Conservation (phyloP, 1,284 basidiomycete species). For the Ganoderma meredithae region DNA sequence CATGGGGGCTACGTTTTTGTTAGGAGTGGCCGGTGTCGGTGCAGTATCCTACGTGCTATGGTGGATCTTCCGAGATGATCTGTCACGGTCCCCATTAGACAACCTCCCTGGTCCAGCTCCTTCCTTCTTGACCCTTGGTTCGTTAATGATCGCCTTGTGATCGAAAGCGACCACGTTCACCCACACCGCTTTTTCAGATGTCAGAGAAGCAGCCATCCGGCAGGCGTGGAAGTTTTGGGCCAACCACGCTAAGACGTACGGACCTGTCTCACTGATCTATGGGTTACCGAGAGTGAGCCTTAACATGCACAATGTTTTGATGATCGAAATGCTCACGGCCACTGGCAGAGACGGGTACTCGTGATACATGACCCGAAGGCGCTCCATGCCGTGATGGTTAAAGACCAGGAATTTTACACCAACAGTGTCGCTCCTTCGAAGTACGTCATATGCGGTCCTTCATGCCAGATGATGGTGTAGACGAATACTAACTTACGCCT, state of each 20-base stretch:
- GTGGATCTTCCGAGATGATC: neutral
- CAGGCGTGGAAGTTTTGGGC: conserved; percentile 8
- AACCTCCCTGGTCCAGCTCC: conserved; percentile 2
- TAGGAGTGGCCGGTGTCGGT: neutral
- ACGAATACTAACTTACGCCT: neutral
- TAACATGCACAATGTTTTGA: no score
- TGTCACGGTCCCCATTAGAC: neutral
- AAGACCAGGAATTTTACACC: conserved; percentile 13
- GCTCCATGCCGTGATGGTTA: conserved; percentile 18
- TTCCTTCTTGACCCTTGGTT: neutral
- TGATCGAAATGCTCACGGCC: neutral
- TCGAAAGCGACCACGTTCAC: neutral
- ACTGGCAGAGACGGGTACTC: conserved; percentile 7
- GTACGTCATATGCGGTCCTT: neutral
- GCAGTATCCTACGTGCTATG: neutral
- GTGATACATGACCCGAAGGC: conserved; percentile 15
- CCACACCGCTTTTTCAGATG: neutral
- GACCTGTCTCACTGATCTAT: conserved; percentile 27
- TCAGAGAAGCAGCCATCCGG: neutral
- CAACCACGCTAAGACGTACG: conserved; percentile 25
- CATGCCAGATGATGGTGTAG: neutral
- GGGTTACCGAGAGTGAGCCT: conserved; percentile 29
- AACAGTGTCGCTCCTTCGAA: conserved; percentile 5
- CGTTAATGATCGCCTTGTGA: neutral
- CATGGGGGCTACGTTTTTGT: neutral